Base-by-base conservation (phyloP, 495 filamentous ascomycete species). In the Chaetomium fimeti region DNA sequence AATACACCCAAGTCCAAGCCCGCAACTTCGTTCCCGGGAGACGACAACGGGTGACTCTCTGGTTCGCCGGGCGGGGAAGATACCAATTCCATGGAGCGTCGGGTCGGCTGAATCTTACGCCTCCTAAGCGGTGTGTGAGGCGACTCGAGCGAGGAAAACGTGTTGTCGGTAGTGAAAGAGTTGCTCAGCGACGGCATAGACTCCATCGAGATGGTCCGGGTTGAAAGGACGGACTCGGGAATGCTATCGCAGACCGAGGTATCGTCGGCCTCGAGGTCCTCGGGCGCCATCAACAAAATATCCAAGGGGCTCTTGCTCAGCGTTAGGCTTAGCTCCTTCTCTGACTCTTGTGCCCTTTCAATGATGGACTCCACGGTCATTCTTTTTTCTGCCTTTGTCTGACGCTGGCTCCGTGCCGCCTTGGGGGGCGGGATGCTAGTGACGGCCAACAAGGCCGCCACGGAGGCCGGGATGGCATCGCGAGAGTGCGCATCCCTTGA, bases 401-500 rank as follows among this genome's bases (percentile, higher is more conserved):
- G 65, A 16, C 71, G 66, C 55, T 67, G 18, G 61, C 70, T 68
- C 64, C 71, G 66, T 20, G 68, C 59, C 20, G 67, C 62, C 59
- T 55, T 79, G 22, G 77, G 82, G 4, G 77, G 79, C 4, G 85
- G 85, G 63, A 88, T 88, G 62, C 75, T 80, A 57, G 85, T 88
- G 59, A 84, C 71, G 45, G 85, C 85, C 6, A 88, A 79, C 57
- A 88, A 75, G 5, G 83, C 84, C 0, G 84, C 85, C 52, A 86
- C 82, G 0, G 84, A 84, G 12, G 85, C 79, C 29, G 85, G 82
- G 52, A 87, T 76, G 15, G 78, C 72, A 69, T 83, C 80, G 22
- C 78, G 79, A 5, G 79, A 78, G 69, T 83, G 81, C 8, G 73
- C 70, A 56, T 77, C 73, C 52, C 69, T 69, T 8, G 72, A 61